Percentiles rank a stretch among this genome's conserved stretches.
Evolutionary conservation across 2,329 filamentous ascomycete genomes (phyloP).

Genomic region (Cytospora piceicola): DNA sequence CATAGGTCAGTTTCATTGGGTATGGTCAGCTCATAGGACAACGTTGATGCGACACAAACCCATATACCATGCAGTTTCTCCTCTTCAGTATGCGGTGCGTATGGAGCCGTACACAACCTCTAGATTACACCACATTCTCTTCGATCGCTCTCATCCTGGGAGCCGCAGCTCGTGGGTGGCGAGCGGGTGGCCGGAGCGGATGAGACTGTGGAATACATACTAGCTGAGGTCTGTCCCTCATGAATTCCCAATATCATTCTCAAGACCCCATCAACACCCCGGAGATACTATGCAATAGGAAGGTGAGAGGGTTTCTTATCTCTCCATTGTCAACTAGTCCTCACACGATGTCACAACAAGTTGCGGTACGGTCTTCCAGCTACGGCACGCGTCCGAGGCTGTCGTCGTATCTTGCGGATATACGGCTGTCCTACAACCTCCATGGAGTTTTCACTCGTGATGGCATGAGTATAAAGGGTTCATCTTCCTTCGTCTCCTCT

Average conservation of each 20-base stretch:
- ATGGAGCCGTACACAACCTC: background rate
- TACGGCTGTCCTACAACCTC: background rate
- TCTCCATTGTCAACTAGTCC: background rate
- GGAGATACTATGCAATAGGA: background rate
- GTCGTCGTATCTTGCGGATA: background rate
- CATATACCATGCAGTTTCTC: constrained; percentile 50
- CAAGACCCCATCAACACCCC: background rate
- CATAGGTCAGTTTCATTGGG: background rate
- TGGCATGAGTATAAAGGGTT: background rate
- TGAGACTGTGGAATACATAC: background rate
- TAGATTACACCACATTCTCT: background rate
- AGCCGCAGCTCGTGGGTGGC: background rate
- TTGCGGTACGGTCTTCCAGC: background rate
- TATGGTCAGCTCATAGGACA: background rate
- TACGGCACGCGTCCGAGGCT: background rate
- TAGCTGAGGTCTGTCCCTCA: background rate
- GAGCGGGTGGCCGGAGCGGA: background rate
- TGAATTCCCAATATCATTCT: background rate
- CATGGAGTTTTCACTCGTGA: background rate
- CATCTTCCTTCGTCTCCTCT: background rate
- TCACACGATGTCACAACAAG: background rate
- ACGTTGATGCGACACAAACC: constrained; percentile 54
- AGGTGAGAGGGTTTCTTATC: background rate
- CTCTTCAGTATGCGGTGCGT: background rate
- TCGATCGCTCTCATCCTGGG: background rate